Evolutionary conservation across 306 rosid species (phyloP), one percentile per base, ranked within the genome.

Genomic region (Pyrus pyrifolia): DNA sequence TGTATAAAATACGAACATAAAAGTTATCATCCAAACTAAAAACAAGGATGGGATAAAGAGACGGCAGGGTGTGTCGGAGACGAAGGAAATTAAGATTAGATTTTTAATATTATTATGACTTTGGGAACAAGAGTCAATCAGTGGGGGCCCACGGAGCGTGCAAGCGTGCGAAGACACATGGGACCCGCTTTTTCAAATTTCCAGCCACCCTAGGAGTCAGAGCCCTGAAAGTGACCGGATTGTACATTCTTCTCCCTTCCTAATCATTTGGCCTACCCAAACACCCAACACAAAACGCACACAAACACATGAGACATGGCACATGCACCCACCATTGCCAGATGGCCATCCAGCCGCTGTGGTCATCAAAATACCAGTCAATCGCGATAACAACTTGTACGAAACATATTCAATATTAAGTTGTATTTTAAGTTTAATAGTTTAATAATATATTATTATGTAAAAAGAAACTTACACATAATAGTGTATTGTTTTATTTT

Each of bases 101-200:
- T 68, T 67, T 67, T 55, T 22, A 27, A 60, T 46, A 77, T 68
- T 38, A 75, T 68, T 64, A 61, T 72, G 81, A 81, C 55, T 57
- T 11, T 15, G 23, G 8, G 63, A 30, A 30, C 2, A 53, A 25
- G 77, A 10, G 91, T 89, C 86, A 88, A 88, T 89, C 78, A 30
- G 85, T 81, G 75, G 93, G 94, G 96, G 80, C 78, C 93, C 89
- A 85, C 72, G 53, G 70, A 81, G 94, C 96, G 96, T 87, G 96
- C 97, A 90, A 83, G 98, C 97, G 96, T 90, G 97, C 90, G 80
- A 80, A 5, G 71, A 85, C 90, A 84, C 5, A 4, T 38, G 75
- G 92, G 93, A 15, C 88, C 93, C 83, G 83, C 65, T 15, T 11
- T 0, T 10, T 22, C 64, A 46, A 60, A 38, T 6, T 78, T 66